These are phyloP conservation scores for Chytriomyces sp. DNA, from an alignment of 192 early-diverging fungal genomes.

Conservation along the genomic window DNA sequence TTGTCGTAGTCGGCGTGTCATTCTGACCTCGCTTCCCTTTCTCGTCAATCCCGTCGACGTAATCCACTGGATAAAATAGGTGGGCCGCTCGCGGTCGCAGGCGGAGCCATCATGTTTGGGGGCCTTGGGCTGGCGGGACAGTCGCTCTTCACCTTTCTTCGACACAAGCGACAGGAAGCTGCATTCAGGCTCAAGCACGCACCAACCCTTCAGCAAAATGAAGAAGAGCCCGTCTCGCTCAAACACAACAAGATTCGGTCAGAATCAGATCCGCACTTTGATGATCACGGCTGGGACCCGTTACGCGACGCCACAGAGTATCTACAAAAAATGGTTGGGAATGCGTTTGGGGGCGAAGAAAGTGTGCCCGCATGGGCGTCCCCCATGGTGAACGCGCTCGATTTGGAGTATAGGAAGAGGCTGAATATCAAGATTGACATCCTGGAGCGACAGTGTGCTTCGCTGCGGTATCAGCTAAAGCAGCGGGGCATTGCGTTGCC, in stretches of 20 bases:
- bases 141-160: constrained; percentile 6
- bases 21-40: too few species aligned
- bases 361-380: constrained; percentile 37
- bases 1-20: not conserved
- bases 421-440: constrained; percentile 44
- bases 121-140: constrained; percentile 25
- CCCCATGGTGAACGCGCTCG: constrained; percentile 50
- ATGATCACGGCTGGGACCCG: constrained; percentile 25
- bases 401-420: constrained; percentile 50
- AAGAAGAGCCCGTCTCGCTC: too few species aligned
- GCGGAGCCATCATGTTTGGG: constrained; percentile 43
- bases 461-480: constrained; percentile 35
- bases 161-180: constrained; percentile 33
- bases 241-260: not conserved
- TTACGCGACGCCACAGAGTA: constrained; percentile 5
- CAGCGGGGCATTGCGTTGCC: not conserved
- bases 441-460: constrained; percentile 41
- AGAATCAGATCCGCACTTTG: not conserved
- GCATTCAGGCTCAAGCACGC: not conserved
- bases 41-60: too few species aligned
- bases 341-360: constrained; percentile 1
- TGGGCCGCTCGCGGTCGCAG: constrained; percentile 36
- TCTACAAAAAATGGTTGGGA: not conserved
- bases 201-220: not conserved
- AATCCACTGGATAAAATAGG: constrained; percentile 31